phyloP scores from a whole-genome alignment of 1,284 basidiomycete genomes.

The Ganoderma leucocontextum region DNA sequence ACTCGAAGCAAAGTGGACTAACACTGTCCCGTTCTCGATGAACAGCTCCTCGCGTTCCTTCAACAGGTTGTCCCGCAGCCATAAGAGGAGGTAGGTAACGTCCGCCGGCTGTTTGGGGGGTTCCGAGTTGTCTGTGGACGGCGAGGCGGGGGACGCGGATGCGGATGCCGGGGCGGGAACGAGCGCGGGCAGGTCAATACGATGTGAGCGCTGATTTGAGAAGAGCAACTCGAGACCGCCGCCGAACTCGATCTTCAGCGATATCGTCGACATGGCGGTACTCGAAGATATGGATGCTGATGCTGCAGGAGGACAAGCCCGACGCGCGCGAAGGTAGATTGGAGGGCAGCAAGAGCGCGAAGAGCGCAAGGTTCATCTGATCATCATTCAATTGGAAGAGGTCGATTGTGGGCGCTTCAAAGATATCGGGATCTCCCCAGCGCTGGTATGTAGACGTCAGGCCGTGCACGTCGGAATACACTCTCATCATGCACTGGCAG shows the following conservation, averaged over 20 bases:
- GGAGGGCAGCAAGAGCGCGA: neutral
- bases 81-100: slow-evolving; percentile 80
- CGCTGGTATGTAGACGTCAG: neutral
- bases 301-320: neutral
- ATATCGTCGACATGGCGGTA: slow-evolving; percentile 31
- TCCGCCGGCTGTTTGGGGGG: slow-evolving; percentile 61
- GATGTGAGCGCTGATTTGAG: slow-evolving; percentile 70
- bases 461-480: neutral
- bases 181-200: slow-evolving; percentile 62
- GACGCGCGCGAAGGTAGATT: too few relatives aligned
- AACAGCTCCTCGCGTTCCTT: slow-evolving; percentile 92
- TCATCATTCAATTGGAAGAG: neutral
- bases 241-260: slow-evolving; percentile 72
- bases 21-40: slow-evolving; percentile 90
- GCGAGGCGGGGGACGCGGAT: neutral
- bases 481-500: neutral
- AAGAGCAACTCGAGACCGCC: slow-evolving; percentile 89
- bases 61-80: slow-evolving; percentile 83
- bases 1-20: slow-evolving; percentile 46
- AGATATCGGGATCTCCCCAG: neutral
- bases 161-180: slow-evolving; percentile 40
- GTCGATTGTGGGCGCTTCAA: slow-evolving; percentile 1
- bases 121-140: slow-evolving; percentile 20
- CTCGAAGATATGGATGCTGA: neutral
- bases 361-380: neutral